Evolutionary conservation across 108 stramenopile species (phyloP), one percentile per base, ranked within the genome.

Genomic region (Tribonema minus): DNA sequence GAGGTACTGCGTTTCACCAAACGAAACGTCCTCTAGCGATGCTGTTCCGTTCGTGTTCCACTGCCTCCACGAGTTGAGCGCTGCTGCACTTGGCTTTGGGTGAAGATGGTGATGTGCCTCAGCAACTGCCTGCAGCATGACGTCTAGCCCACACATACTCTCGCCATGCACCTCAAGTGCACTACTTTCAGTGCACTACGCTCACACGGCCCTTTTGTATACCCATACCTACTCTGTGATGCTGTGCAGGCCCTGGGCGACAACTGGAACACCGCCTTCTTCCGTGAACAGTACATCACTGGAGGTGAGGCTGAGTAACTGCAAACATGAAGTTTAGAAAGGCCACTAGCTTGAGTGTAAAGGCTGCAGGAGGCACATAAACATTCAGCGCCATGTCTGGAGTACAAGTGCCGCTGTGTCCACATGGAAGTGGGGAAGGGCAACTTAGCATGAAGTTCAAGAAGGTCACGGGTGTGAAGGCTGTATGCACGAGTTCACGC

Each of bases 241-340:
- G 30, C 32, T 67, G 67, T 67, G 6, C 33, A 34, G 67, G 34
- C 67, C 6, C 67, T 67, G 37, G 67, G 67, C 0, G 67, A 67
- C 33, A 2, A 34, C 2, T 67, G 67, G 67, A 67, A 67, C 67
- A 20, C 34, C 25, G 67, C 34, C n/a, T 67, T 67, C 67, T 67
- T 67, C 34, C n/a, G 67, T 1, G 39, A 67, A 26, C 30, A 35
- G 38, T 34, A 34, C 20, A 35, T 67, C 1, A 28, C 32, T 1
- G 30, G 20, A 30, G n/a, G n/a, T n/a, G n/a, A n/a, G n/a, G n/a
- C n/a, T n/a, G n/a, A n/a, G n/a, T n/a, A n/a, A n/a, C n/a, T n/a
- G n/a, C n/a, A n/a, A n/a, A n/a, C n/a, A n/a, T n/a, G n/a, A n/a
- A n/a, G n/a, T n/a, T n/a, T n/a, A n/a, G n/a, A n/a, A n/a, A n/a